phyloP scores from a whole-genome alignment of 2,329 filamentous ascomycete species.

The Cytospora piceae region DNA sequence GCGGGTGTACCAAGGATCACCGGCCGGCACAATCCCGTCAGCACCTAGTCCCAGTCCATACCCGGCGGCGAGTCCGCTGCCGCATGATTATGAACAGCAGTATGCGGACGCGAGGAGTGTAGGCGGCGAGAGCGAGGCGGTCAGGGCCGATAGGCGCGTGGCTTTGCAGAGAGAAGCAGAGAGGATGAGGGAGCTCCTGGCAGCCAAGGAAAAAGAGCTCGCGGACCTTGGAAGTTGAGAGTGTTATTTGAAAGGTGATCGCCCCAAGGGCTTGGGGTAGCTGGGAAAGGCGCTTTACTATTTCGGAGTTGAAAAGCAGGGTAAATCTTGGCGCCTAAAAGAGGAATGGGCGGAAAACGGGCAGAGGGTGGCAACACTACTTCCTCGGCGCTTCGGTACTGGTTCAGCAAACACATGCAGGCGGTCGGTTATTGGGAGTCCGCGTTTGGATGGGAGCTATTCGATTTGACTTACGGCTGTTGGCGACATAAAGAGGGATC shows the following conservation, averaged over 20 bases:
- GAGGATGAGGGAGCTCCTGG: constrained; percentile 72
- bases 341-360: background rate
- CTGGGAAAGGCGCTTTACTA: constrained; percentile 7
- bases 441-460: background rate
- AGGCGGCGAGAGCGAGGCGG: constrained; percentile 52
- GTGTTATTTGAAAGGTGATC: background rate
- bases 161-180: constrained; percentile 75
- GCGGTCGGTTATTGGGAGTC: background rate
- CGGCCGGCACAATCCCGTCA: constrained; percentile 46
- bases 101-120: constrained; percentile 35
- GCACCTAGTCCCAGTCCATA: constrained; percentile 47
- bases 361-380: constrained; percentile 16
- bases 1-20: constrained; percentile 49
- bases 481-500: constrained; percentile 4
- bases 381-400: constrained; percentile 16
- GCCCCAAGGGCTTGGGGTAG: background rate
- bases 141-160: constrained; percentile 65
- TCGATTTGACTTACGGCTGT: background rate
- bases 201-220: constrained; percentile 75
- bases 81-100: constrained; percentile 24
- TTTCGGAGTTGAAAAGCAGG: background rate
- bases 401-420: constrained; percentile 13
- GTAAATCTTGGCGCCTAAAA: constrained; percentile 12
- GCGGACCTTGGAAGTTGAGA: constrained; percentile 45
- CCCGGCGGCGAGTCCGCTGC: constrained; percentile 39